Evolutionary conservation across 2,329 filamentous ascomycete species (phyloP).

Genomic region (Beauveria bassiana): DNA sequence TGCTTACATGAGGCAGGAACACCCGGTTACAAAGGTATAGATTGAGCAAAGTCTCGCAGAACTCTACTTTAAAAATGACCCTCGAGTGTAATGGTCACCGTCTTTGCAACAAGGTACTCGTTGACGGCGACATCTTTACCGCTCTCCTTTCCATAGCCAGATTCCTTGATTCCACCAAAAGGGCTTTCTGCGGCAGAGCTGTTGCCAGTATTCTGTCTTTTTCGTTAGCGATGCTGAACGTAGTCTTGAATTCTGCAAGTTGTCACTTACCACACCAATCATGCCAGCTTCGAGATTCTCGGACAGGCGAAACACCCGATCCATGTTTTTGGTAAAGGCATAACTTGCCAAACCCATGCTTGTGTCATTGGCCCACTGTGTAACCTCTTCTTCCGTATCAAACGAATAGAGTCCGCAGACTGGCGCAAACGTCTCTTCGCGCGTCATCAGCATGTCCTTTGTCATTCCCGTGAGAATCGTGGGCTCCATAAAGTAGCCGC

Average conservation of each 20-base stretch:
- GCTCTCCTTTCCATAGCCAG: conserved; percentile 38
- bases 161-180: conserved; percentile 42
- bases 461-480: conserved; percentile 62
- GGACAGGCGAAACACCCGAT: conserved; percentile 33
- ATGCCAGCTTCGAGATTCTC: conserved; percentile 40
- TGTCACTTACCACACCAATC: conserved; percentile 27
- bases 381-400: conserved; percentile 61
- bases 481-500: conserved; percentile 57
- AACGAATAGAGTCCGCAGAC: conserved; percentile 63
- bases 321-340: conserved; percentile 51
- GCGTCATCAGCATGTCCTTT: conserved; percentile 56
- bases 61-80: conserved; percentile 23
- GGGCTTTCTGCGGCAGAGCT: conserved; percentile 35
- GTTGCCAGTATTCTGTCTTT: conserved; percentile 27
- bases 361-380: conserved; percentile 55
- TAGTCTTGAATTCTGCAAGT: conserved; percentile 19
- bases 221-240: background rate
- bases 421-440: conserved; percentile 67
- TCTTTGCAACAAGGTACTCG: conserved; percentile 39
- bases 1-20: background rate
- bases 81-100: conserved; percentile 35
- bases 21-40: background rate
- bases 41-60: too few species aligned
- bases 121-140: conserved; percentile 40
- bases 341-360: conserved; percentile 67